Evolutionary conservation across 768 basidiomycete genomes (phyloP).

Genomic region (Astraeus odoratus): DNA sequence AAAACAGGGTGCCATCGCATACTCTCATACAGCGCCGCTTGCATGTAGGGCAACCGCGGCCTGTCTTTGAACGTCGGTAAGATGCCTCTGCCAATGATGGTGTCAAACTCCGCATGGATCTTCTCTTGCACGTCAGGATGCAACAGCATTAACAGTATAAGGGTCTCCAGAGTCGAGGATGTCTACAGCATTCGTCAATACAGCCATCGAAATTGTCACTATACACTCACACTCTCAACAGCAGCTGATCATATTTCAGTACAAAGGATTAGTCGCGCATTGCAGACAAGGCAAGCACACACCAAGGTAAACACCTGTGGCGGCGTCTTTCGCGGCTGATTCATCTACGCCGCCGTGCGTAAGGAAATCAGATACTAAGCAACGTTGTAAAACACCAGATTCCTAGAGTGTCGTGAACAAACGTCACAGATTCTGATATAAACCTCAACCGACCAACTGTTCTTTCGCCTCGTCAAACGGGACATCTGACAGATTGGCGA

Average conservation of each 20-base stretch:
- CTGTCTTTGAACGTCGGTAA: constrained; percentile 26
- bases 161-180: constrained; percentile 3
- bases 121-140: constrained; percentile 23
- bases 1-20: constrained; percentile 29
- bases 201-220: neutral
- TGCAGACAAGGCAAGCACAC: neutral
- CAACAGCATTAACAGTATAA: constrained; percentile 26
- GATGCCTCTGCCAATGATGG: constrained; percentile 22
- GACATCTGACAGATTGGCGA: constrained; percentile 5
- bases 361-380: constrained; percentile 1
- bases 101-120: constrained; percentile 24
- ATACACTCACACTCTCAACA: neutral
- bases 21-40: constrained; percentile 26
- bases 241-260: neutral
- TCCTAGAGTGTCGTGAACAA: neutral
- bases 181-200: neutral
- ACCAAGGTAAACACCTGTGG: constrained; percentile 1
- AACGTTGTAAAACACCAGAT: neutral
- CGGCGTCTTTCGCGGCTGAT: neutral
- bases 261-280: neutral
- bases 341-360: neutral
- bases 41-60: constrained; percentile 18
- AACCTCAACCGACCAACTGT: constrained; percentile 14
- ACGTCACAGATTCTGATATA: no score
- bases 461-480: constrained; percentile 21